phyloP scores from a whole-genome alignment of 129 eudicot species.

The Artemisia argyi region DNA sequence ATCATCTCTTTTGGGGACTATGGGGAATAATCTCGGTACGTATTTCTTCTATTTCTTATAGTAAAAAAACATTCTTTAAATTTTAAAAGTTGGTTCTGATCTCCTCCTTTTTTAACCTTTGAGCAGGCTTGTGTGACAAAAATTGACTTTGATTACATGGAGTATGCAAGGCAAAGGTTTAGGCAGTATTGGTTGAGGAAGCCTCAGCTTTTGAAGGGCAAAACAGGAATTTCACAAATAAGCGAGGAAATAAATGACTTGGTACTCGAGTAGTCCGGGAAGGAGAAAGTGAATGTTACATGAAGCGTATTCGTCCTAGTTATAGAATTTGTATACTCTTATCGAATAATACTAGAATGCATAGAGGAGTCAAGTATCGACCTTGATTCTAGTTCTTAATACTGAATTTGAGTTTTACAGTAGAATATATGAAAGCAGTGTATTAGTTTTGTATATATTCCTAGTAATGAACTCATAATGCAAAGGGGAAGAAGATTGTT shows the following conservation, averaged over 20 bases:
- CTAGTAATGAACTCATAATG: conserved; percentile 17
- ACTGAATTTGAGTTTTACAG: background rate
- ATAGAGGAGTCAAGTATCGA: background rate
- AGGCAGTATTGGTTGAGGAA: conserved; percentile 41
- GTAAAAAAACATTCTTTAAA: background rate
- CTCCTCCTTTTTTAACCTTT: background rate
- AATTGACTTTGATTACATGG: conserved; percentile 67
- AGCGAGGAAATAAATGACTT: background rate
- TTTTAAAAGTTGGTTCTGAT: background rate
- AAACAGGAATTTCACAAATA: background rate
- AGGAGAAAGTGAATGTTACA: conserved; percentile 8
- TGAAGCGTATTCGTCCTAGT: conserved; percentile 21
- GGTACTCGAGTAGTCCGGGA: conserved; percentile 4
- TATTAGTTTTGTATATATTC: conserved; percentile 23
- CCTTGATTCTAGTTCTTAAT: background rate
- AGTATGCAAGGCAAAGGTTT: conserved; percentile 63
- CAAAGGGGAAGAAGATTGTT: conserved; percentile 17
- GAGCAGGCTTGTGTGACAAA: conserved; percentile 56
- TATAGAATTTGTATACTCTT: conserved; percentile 19
- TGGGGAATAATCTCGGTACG: conserved; percentile 94
- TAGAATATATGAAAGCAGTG: conserved; percentile 20
- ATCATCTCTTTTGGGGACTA: conserved; percentile 89
- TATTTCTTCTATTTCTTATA: background rate
- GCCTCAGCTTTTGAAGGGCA: conserved; percentile 22
- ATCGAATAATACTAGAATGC: conserved; percentile 27